Percentiles rank a stretch among this genome's conserved stretches.
Evolutionary conservation across 495 filamentous ascomycete species (phyloP).

Genomic region (Parathielavia appendiculata): DNA sequence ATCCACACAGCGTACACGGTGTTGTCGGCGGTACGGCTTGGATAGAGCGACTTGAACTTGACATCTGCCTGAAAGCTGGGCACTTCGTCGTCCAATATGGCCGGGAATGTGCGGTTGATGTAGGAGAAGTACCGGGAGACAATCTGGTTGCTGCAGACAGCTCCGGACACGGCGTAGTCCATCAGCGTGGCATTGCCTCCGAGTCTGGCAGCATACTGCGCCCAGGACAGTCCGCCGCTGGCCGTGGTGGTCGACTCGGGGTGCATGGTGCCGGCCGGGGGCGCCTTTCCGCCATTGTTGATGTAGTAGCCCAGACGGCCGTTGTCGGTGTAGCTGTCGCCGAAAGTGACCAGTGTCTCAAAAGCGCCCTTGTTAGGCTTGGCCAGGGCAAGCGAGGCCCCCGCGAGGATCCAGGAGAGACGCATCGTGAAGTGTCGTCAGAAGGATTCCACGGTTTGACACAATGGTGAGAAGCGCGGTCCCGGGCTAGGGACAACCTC

Average conservation of each 20-base stretch:
- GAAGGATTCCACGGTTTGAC: background rate
- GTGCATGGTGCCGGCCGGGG: conserved; percentile 53
- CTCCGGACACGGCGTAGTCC: conserved; percentile 69
- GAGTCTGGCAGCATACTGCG: conserved; percentile 51
- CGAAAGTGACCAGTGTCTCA: conserved; percentile 47
- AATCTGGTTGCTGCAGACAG: conserved; percentile 63
- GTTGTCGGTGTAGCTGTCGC: conserved; percentile 74
- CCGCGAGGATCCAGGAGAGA: conserved; percentile 24
- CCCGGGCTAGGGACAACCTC: background rate
- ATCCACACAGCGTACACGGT: conserved; percentile 74
- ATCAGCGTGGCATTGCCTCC: conserved; percentile 55
- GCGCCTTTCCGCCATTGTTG: conserved; percentile 50
- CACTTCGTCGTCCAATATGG: conserved; percentile 61
- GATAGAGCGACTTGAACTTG: conserved; percentile 46
- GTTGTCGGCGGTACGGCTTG: conserved; percentile 46
- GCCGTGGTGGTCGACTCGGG: conserved; percentile 45
- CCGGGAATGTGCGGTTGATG: conserved; percentile 53
- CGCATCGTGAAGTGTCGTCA: conserved; percentile 20
- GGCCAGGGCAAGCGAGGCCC: conserved; percentile 21
- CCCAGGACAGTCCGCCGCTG: conserved; percentile 64
- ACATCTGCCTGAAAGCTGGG: conserved; percentile 63
- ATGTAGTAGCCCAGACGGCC: conserved; percentile 57
- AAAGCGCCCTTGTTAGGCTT: conserved; percentile 22
- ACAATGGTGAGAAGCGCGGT: background rate
- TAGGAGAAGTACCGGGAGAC: conserved; percentile 46